Evolutionary conservation across 768 basidiomycete genomes (phyloP), one percentile per base, ranked within the genome.

Genomic region (Leucogyrophana mollusca): DNA sequence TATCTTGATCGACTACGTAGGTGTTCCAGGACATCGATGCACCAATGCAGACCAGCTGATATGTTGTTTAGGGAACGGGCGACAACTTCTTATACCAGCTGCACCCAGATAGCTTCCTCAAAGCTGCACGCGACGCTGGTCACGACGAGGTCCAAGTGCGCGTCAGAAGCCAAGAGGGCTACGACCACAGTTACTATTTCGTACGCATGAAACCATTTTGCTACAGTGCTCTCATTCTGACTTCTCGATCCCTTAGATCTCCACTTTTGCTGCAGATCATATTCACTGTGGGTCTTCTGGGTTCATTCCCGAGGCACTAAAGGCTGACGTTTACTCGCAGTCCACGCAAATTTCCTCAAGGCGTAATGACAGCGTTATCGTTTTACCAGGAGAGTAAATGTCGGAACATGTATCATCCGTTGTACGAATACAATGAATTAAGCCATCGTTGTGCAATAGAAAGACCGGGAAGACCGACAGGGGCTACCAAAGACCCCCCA

Each of bases 171-270:
- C 90, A 94, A 36, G 83, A 84, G 40, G 90, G 83, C 21, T 95
- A 94, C 59, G 91, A 94, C 57, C 89, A 93, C 60, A 83, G 83
- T 43, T 94, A 94, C 62, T 94, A 85, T 67, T 96, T 95, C 59
- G 92, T 85, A 56, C 74, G 60, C 55, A 74, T 39, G 32, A 6
- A 3, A 5, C 38, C 13, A 23, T 13, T 9, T 22, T 18, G 45
- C 16, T 34, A 20, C 36, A 34, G 9, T 27, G 11, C 13, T 14
- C 20, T 39, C 27, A n/a, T 24, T 18, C 18, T 38, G 2, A 43
- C 14, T 33, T 34, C 17, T 13, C 17, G 20, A 30, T 32, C 43
- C 14, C 47, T 23, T 41, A 93, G 91, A 86, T 96, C 35, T 92
- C 93, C 1, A 93, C 90, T 3, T 95, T 95, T 59, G 86, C 83